Base-by-base conservation (phyloP, 106 monocot species). In the Acorus gramineus region DNA sequence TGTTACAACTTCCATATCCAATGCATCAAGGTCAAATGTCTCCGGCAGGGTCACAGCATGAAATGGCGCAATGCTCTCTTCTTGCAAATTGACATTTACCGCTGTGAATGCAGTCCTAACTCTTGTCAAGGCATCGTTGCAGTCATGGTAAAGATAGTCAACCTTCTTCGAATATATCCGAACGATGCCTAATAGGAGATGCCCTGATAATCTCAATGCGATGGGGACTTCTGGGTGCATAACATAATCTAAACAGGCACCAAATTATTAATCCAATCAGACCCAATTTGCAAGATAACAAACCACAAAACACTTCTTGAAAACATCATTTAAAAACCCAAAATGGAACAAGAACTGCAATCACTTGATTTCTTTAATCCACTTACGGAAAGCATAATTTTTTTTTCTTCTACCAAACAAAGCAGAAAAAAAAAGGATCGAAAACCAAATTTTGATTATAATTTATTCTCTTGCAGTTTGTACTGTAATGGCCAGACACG, bases 141-240 rank as follows among this genome's bases (percentile, higher is more conserved):
- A 91, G 46, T 96, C 96, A 8, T 81, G 78, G 49, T 59, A 75
- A 14, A 91, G 76, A 61, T 90, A 88, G 69, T 96, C 79, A 48
- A 91, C 96, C 76, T 96, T 96, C 83, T 75, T 79, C 14, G 86
- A 87, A 50, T 87, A 96, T 80, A 96, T 91, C 46, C 80, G 72
- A 8, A 88, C 91, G 8, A 96, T 70, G 6, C 96, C 96, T 2
- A 85, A 70, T 8, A 96, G 79, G 42, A 96, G 80, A 67, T 96
- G 90, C 5, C 85, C 96, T 3, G 91, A 87, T 44, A 96, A 60
- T 69, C 96, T 87, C 71, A 96, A 67, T 44, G 96, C 91, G 53
- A 96, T 85, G 11, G 96, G 96, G 8, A 77, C 85, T 57, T 88
- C 85, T 5, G 96, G 91, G 14, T 77, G 75, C 79, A 98, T 87